Conservation (phyloP, 1,284 basidiomycete genomes). For the Xerocomus subilludens region DNA sequence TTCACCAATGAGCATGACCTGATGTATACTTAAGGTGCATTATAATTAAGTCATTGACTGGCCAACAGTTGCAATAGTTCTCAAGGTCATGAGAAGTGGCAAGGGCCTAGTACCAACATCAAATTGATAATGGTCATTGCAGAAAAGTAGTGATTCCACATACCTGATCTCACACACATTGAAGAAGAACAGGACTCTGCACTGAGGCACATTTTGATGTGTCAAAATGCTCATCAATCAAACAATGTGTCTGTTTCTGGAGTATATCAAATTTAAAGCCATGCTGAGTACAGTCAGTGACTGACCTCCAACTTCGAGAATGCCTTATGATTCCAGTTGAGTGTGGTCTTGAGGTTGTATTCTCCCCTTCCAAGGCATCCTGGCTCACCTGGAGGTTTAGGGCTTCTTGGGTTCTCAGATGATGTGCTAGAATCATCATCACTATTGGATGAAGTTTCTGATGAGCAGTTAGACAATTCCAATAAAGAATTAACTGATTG, state of each 20-base stretch:
- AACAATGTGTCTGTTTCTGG: conserved; percentile 3
- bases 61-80: background rate
- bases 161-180: too few relatives aligned
- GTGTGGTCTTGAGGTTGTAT: conserved; percentile 15
- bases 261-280: background rate
- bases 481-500: too few relatives aligned
- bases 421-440: too few relatives aligned
- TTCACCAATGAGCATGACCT: background rate
- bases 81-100: background rate
- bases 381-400: conserved; percentile 24
- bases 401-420: conserved; percentile 20
- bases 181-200: conserved; percentile 12
- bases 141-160: too few relatives aligned
- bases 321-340: background rate
- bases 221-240: conserved; percentile 23
- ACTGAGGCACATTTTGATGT: conserved; percentile 17
- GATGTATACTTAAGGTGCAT: background rate
- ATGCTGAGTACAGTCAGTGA: background rate
- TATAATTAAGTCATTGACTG: background rate
- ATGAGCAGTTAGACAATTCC: too few relatives aligned
- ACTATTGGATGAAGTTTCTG: too few relatives aligned
- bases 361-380: conserved; percentile 22
- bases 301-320: conserved; percentile 25
- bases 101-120: too few relatives aligned
- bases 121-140: too few relatives aligned